Evolutionary conservation across 2,329 filamentous ascomycete genomes (phyloP).

Genomic region (Fusarium liriodendri): DNA sequence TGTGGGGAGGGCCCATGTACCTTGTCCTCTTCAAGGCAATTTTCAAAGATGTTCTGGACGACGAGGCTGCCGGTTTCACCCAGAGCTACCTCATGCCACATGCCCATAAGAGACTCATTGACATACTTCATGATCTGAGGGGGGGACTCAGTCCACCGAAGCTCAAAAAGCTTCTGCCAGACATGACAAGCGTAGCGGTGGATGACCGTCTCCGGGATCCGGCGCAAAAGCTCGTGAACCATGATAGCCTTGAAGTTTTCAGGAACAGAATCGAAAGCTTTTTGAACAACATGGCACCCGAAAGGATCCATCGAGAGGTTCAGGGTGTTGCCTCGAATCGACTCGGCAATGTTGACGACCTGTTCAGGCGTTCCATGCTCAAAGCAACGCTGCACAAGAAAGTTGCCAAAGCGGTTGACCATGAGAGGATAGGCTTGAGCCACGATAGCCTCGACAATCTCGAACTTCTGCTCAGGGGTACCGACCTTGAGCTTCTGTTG

Average conservation of each 20-base stretch:
- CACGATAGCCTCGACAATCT: slow-evolving; percentile 96
- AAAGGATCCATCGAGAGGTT: slow-evolving; percentile 98
- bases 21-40: slow-evolving; percentile 98
- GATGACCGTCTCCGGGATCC: slow-evolving; percentile 97
- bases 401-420: slow-evolving; percentile 99
- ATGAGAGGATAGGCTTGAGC: slow-evolving; percentile 94
- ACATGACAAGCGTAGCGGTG: slow-evolving; percentile 99
- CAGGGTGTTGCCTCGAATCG: slow-evolving; percentile 93
- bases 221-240: slow-evolving; percentile 96
- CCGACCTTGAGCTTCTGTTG: slow-evolving; percentile 99
- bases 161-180: slow-evolving; percentile 99
- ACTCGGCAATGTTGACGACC: slow-evolving; percentile 92
- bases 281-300: slow-evolving; percentile 97
- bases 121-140: slow-evolving; percentile 99
- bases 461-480: slow-evolving; percentile 93
- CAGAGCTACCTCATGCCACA: slow-evolving; percentile 99
- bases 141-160: slow-evolving; percentile 93
- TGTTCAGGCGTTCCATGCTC: slow-evolving; percentile 97
- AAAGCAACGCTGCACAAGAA: slow-evolving; percentile 97
- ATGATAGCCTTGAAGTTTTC: slow-evolving; percentile 98
- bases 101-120: slow-evolving; percentile 92
- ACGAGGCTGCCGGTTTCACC: slow-evolving; percentile 98
- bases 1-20: slow-evolving; percentile 58
- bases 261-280: slow-evolving; percentile 96
- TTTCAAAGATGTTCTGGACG: slow-evolving; percentile 99